These are phyloP conservation scores for Candida sanyaensis DNA, from an alignment of 1,139 yeast genomes.

Conservation along the genomic window DNA sequence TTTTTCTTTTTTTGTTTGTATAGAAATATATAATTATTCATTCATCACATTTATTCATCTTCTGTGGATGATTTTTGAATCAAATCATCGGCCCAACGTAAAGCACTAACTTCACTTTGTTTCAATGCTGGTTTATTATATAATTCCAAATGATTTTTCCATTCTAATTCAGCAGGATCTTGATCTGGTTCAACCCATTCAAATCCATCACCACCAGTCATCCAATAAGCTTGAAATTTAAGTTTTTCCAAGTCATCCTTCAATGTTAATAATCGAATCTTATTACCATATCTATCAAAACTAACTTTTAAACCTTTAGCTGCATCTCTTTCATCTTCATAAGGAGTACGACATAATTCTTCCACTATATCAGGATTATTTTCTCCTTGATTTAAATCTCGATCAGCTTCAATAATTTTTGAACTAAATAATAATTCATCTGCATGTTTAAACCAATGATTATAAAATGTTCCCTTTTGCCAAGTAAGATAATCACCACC, in stretches of 20 bases:
- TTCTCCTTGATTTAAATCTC: conserved; percentile 45
- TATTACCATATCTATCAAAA: conserved; percentile 38
- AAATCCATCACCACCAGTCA: conserved; percentile 72
- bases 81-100: conserved; percentile 41
- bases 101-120: conserved; percentile 18
- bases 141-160: conserved; percentile 44
- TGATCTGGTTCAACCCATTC: conserved; percentile 83
- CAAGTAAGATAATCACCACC: conserved; percentile 63
- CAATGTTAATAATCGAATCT: conserved; percentile 40
- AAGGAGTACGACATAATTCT: conserved; percentile 39
- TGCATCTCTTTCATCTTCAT: conserved; percentile 20
- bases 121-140: conserved; percentile 24
- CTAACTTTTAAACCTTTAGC: conserved; percentile 33
- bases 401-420: conserved; percentile 66
- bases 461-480: conserved; percentile 67
- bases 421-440: conserved; percentile 72
- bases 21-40: neutral
- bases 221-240: conserved; percentile 74
- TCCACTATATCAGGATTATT: conserved; percentile 35
- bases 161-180: conserved; percentile 69
- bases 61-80: conserved; percentile 19
- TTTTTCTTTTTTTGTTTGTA: neutral
- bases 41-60: neutral
- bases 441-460: conserved; percentile 65
- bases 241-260: conserved; percentile 54